Evolutionary conservation across 805 yeast species (phyloP).

Genomic region (Isabelozyma rhagii): DNA sequence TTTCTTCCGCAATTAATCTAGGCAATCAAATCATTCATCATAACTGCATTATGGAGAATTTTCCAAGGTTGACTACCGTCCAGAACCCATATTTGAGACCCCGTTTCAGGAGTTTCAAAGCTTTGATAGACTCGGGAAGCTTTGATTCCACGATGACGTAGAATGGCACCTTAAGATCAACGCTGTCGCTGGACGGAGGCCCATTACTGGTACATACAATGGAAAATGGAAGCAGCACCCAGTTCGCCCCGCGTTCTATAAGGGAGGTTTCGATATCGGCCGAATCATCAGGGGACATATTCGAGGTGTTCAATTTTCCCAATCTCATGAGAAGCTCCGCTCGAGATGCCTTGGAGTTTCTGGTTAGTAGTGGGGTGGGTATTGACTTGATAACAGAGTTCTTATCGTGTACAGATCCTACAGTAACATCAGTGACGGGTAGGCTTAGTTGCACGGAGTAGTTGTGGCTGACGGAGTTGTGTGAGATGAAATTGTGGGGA

Average conservation of each 20-base stretch:
- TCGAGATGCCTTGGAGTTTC: slow-evolving; percentile 23
- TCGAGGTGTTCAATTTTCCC: slow-evolving; percentile 6
- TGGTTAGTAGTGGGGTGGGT: slow-evolving; percentile 32
- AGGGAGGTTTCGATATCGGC: slow-evolving; percentile 13
- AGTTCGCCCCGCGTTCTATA: slow-evolving; percentile 25
- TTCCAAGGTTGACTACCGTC: slow-evolving; percentile 13
- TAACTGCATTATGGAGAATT: neutral
- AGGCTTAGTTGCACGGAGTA: slow-evolving; percentile 13
- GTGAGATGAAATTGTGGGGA: slow-evolving; percentile 10
- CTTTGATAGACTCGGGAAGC: slow-evolving; percentile 18
- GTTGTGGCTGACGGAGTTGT: slow-evolving; percentile 2
- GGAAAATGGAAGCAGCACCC: slow-evolving; percentile 33
- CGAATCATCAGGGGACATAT: slow-evolving; percentile 5
- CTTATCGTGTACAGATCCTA: slow-evolving; percentile 16
- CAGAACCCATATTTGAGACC: slow-evolving; percentile 25
- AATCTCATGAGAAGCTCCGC: slow-evolving; percentile 28
- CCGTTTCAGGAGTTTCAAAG: slow-evolving; percentile 9
- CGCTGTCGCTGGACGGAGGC: neutral
- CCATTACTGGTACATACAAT: slow-evolving; percentile 1
- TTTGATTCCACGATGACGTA: slow-evolving; percentile 23
- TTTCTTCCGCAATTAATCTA: neutral
- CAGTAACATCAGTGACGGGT: slow-evolving; percentile 20
- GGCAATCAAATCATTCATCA: neutral
- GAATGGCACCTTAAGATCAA: slow-evolving; percentile 23
- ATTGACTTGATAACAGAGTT: slow-evolving; percentile 23